Percentiles rank a stretch among this genome's conserved stretches.
Evolutionary conservation across 352 stramenopile species (phyloP).

Genomic region (Phytophthora rubi): DNA sequence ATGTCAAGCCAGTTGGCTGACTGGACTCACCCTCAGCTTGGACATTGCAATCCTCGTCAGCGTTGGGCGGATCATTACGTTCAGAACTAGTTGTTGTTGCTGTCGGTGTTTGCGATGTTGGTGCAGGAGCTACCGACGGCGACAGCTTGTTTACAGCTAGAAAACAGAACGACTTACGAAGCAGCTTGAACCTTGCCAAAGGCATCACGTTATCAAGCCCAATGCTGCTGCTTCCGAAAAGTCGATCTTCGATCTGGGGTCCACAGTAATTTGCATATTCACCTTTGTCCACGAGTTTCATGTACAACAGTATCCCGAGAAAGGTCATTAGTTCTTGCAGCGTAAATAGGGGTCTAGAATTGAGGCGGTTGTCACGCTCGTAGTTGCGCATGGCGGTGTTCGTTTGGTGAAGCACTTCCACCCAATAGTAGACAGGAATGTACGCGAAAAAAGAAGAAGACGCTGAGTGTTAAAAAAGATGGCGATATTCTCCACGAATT

Average conservation of each 20-base stretch:
- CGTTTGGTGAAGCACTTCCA: not conserved
- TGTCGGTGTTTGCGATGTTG: not conserved
- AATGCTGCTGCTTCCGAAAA: not conserved
- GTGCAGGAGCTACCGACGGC: not conserved
- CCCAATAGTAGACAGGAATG: not conserved
- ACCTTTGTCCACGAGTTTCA: not conserved
- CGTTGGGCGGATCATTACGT: not conserved
- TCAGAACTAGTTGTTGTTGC: not conserved
- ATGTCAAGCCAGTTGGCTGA: not conserved
- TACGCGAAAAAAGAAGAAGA: not conserved
- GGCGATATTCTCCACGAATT: not conserved
- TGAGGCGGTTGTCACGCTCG: not conserved
- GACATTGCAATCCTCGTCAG: not conserved
- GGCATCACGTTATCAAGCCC: not conserved
- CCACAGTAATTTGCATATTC: not conserved
- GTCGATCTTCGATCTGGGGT: not conserved
- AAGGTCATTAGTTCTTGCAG: not conserved
- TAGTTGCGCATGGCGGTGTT: not conserved
- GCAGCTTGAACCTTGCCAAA: not conserved
- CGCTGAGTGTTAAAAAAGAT: not conserved
- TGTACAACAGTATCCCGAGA: not conserved
- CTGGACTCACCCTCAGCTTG: not conserved
- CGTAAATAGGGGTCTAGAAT: not conserved
- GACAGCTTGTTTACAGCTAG: not conserved
- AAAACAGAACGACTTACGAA: not conserved